Conservation (phyloP, 225 moss, liverwort and hornwort genomes). For the Marchantia paleacea region DNA sequence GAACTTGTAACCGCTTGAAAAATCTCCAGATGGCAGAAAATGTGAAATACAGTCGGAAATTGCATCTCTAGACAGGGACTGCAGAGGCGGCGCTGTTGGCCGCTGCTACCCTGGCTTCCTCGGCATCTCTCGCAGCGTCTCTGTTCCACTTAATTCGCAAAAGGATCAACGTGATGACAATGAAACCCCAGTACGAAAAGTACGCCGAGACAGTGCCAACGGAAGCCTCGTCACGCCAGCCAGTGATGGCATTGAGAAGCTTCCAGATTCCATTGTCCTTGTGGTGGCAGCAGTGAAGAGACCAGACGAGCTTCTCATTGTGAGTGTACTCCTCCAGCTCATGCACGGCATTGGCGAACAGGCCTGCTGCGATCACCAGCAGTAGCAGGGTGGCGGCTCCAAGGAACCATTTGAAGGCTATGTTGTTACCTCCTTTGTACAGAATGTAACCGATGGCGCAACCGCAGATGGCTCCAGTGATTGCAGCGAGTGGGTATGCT, state of each 20-base stretch:
- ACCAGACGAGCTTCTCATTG: slow-evolving; percentile 53
- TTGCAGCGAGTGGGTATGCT: slow-evolving; percentile 39
- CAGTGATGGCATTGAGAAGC: slow-evolving; percentile 50
- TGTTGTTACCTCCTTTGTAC: slow-evolving; percentile 45
- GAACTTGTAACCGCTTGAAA: no score
- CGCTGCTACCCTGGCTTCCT: no score
- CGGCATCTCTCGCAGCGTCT: not conserved
- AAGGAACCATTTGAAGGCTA: slow-evolving; percentile 56
- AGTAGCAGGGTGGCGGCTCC: slow-evolving; percentile 43
- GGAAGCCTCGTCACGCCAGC: slow-evolving; percentile 63
- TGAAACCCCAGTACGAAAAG: slow-evolving; percentile 54
- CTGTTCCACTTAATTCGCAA: not conserved
- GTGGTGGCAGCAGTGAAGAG: slow-evolving; percentile 54
- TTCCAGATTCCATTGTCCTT: slow-evolving; percentile 53
- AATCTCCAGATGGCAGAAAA: no score
- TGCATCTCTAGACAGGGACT: no score
- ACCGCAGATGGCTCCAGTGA: slow-evolving; percentile 37
- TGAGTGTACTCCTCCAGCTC: slow-evolving; percentile 59
- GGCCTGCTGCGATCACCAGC: slow-evolving; percentile 52
- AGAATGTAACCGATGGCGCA: slow-evolving; percentile 34
- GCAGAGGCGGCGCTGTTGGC: no score
- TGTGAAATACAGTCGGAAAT: no score
- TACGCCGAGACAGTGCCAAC: slow-evolving; percentile 56
- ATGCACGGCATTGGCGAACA: slow-evolving; percentile 57
- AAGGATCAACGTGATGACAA: slow-evolving; percentile 17